Evolutionary conservation across 2,329 filamentous ascomycete species (phyloP).

Genomic region (Zalaria obscura): DNA sequence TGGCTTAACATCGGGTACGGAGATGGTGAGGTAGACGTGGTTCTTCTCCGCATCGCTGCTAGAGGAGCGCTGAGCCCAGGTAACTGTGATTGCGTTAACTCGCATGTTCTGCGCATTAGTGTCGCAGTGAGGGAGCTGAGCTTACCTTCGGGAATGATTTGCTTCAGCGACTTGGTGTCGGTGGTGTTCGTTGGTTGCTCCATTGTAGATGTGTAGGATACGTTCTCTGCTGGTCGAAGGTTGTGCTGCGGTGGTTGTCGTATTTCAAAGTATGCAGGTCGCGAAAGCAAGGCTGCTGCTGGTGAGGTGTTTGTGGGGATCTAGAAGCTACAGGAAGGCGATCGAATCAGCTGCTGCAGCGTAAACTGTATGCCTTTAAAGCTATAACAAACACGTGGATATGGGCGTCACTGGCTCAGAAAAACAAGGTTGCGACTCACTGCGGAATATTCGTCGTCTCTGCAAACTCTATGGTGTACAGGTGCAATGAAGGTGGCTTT

Average conservation of each 20-base stretch:
- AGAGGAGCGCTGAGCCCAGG: conserved; percentile 96
- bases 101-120: background rate
- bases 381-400: no score
- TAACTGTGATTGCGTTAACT: conserved; percentile 44
- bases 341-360: background rate
- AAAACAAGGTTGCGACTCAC: no score
- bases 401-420: no score
- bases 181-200: conserved; percentile 19
- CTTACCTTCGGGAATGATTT: conserved; percentile 22
- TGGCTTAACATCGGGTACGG: conserved; percentile 68
- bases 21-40: conserved; percentile 86
- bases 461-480: no score
- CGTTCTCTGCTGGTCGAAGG: conserved; percentile 1
- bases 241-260: background rate
- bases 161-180: conserved; percentile 18
- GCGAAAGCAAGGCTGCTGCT: background rate
- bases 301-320: background rate
- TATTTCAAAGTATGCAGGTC: no score
- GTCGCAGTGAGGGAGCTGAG: background rate
- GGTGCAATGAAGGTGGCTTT: no score
- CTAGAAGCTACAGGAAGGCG: background rate
- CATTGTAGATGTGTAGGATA: conserved; percentile 8
- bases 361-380: no score
- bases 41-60: conserved; percentile 70
- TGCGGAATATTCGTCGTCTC: no score